Conservation (phyloP, 495 filamentous ascomycete species). For the Talaromyces stipitatus region DNA sequence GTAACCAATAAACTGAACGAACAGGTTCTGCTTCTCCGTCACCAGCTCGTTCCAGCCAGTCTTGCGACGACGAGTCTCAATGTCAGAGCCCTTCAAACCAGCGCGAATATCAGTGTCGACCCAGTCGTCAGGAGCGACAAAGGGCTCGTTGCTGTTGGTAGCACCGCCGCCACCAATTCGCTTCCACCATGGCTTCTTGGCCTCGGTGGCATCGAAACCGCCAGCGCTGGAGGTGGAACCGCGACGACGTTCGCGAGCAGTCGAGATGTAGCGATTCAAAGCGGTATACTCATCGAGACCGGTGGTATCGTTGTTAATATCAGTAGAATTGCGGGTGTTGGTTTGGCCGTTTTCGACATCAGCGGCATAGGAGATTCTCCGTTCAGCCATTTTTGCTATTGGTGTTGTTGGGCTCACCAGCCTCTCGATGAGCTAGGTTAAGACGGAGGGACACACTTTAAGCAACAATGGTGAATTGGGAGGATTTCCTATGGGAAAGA, state of each 20-base stretch:
- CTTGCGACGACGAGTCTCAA: constrained; percentile 58
- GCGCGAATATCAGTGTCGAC: constrained; percentile 59
- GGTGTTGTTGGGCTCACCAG: constrained; percentile 30
- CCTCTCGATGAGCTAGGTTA: constrained; percentile 26
- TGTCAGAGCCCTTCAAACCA: constrained; percentile 50
- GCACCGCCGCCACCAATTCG: constrained; percentile 20
- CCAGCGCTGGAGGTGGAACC: constrained; percentile 47
- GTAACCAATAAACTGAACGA: constrained; percentile 69
- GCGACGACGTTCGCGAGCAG: constrained; percentile 52
- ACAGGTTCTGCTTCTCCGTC: constrained; percentile 70
- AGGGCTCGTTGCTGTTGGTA: constrained; percentile 22
- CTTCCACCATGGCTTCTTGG: constrained; percentile 49
- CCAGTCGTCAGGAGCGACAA: constrained; percentile 64
- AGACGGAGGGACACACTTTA: constrained; percentile 28
- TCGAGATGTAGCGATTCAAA: constrained; percentile 59
- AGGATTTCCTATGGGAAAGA: constrained; percentile 33
- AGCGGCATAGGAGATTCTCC: constrained; percentile 48
- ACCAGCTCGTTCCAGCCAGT: constrained; percentile 68
- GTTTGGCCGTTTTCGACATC: constrained; percentile 44
- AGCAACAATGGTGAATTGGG: constrained; percentile 36
- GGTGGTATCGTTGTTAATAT: constrained; percentile 20
- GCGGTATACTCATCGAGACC: constrained; percentile 45
- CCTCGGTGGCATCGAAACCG: constrained; percentile 26
- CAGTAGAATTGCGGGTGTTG: constrained; percentile 23
- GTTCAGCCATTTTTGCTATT: constrained; percentile 43